Conservation (phyloP, 2,329 filamentous ascomycete species). For the Cercospora zeina region DNA sequence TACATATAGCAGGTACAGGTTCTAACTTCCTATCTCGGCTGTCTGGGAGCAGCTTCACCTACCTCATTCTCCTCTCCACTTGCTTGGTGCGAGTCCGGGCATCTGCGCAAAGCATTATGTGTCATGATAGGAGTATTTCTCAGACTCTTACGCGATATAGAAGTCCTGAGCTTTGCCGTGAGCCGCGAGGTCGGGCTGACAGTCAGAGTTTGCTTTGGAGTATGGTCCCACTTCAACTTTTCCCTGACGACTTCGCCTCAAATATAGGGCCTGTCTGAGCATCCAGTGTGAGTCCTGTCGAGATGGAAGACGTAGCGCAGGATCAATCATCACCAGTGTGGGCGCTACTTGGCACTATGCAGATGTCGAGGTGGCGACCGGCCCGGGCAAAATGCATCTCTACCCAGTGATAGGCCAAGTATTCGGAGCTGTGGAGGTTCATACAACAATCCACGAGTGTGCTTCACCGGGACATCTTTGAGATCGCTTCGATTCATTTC, state of each 20-base stretch:
- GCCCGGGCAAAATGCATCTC: not conserved
- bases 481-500: not conserved
- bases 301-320: not conserved
- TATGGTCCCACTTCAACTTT: not conserved
- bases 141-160: not conserved
- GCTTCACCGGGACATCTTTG: not conserved
- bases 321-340: not conserved
- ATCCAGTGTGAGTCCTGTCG: not conserved
- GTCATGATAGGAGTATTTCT: not conserved
- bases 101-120: not conserved
- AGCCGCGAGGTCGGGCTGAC: not conserved
- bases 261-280: not conserved
- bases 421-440: not conserved
- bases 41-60: not conserved
- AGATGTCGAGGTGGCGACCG: not conserved
- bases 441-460: not conserved
- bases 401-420: constrained; percentile 7
- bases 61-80: not conserved
- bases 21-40: constrained; percentile 1
- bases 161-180: not conserved
- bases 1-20: not conserved
- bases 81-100: not conserved
- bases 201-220: not conserved
- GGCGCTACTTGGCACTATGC: not conserved
- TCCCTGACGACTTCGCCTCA: not conserved